Evolutionary conservation across 208 protist genomes (phyloP).

Genomic region (Wallacemonas sp.): DNA sequence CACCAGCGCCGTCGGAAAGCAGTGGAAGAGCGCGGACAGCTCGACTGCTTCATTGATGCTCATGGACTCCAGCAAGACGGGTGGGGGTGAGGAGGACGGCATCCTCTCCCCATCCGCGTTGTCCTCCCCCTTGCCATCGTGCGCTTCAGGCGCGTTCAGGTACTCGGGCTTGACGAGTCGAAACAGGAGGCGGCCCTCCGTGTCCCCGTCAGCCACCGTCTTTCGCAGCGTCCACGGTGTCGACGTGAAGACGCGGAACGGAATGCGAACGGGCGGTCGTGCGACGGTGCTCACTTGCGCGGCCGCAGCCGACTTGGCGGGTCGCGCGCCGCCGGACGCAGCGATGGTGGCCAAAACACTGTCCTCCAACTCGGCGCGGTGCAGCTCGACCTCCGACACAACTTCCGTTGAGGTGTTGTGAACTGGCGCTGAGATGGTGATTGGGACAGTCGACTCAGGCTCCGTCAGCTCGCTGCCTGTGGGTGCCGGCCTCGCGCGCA

Average conservation of each 20-base stretch:
- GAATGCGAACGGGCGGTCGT: slow-evolving; percentile 1
- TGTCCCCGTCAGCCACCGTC: neutral
- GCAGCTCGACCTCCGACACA: neutral
- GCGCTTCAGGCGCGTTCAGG: slow-evolving; percentile 27
- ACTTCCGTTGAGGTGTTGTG: neutral
- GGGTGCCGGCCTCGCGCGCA: neutral
- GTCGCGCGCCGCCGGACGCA: too few relatives aligned
- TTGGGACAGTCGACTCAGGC: too few relatives aligned
- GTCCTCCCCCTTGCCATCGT: neutral
- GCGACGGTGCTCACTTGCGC: too few relatives aligned
- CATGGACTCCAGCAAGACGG: slow-evolving; percentile 48
- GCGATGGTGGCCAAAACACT: too few relatives aligned
- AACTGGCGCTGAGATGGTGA: too few relatives aligned
- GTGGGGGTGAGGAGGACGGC: slow-evolving; percentile 17
- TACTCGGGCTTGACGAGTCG: slow-evolving; percentile 78
- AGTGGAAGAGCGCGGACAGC: slow-evolving; percentile 50
- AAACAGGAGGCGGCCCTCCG: slow-evolving; percentile 32
- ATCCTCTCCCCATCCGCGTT: slow-evolving; percentile 16
- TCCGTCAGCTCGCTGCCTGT: too few relatives aligned
- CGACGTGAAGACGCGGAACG: slow-evolving; percentile 17
- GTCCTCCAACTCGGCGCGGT: neutral
- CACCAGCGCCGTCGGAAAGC: slow-evolving; percentile 51
- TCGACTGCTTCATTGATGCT: slow-evolving; percentile 55
- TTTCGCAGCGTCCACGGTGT: slow-evolving; percentile 28
- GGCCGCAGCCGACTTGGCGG: too few relatives aligned